A percentile compares a stretch with the other conserved stretches of the same genome.
phyloP scores from a whole-genome alignment of 495 filamentous ascomycete genomes.

The Podospora didyma region DNA sequence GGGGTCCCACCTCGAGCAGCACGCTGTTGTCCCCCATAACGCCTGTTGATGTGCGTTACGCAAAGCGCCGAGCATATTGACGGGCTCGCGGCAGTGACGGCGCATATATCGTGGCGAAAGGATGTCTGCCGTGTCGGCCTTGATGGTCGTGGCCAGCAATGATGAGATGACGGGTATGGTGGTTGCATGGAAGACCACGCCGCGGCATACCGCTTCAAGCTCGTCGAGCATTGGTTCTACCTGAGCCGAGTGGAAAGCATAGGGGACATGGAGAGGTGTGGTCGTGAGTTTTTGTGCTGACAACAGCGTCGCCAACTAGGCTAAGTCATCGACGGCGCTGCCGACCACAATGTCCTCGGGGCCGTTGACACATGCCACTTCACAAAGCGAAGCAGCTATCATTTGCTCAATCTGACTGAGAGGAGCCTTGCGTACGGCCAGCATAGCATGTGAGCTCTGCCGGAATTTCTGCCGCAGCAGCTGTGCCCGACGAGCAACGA shows the following conservation, averaged over 20 bases:
- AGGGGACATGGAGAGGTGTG: constrained; percentile 56
- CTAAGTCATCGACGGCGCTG: constrained; percentile 39
- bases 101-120: constrained; percentile 37
- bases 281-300: constrained; percentile 45
- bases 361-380: constrained; percentile 54
- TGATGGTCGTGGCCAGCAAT: constrained; percentile 49
- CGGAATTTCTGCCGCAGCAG: constrained; percentile 58
- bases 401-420: constrained; percentile 2
- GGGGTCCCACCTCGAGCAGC: constrained; percentile 54
- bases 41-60: constrained; percentile 28
- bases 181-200: constrained; percentile 49
- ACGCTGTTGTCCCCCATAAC: constrained; percentile 23
- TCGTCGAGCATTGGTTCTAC: constrained; percentile 58
- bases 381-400: constrained; percentile 26
- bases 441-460: constrained; percentile 56
- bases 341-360: constrained; percentile 45
- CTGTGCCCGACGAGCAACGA: constrained; percentile 64
- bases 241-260: constrained; percentile 67
- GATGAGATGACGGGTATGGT: constrained; percentile 56
- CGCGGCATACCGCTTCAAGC: constrained; percentile 45
- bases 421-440: constrained; percentile 46
- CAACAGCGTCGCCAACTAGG: constrained; percentile 49
- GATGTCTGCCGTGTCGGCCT: constrained; percentile 32
- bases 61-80: constrained; percentile 49
- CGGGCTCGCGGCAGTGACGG: constrained; percentile 54